Evolutionary conservation across 2,329 filamentous ascomycete genomes (phyloP).

Genomic region (Colletotrichum tanaceti): DNA sequence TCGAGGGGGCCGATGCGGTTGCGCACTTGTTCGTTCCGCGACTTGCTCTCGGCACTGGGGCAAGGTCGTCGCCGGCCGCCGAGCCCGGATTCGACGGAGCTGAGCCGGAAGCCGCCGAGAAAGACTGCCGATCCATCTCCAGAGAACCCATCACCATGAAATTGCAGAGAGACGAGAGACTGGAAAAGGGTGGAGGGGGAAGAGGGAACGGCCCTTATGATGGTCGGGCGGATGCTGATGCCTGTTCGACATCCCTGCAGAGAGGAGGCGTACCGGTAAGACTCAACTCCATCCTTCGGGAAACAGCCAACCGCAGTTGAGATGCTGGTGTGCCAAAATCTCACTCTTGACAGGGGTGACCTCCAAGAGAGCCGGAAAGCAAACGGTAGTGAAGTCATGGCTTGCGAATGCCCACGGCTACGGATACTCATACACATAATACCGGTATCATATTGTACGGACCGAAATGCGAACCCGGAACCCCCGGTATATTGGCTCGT

Average conservation of each 20-base stretch:
- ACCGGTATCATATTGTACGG: too few species aligned
- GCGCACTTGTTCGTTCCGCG: conserved; percentile 27
- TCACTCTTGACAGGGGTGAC: not conserved
- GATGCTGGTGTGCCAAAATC: not conserved
- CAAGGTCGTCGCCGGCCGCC: not conserved
- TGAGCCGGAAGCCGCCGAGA: not conserved
- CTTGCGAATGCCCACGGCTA: not conserved
- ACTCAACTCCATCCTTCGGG: not conserved
- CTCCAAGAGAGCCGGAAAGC: not conserved
- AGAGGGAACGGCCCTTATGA: not conserved
- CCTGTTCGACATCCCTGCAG: conserved; percentile 7
- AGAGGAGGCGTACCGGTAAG: not conserved
- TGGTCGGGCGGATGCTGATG: not conserved
- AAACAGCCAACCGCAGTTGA: not conserved
- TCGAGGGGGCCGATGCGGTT: not conserved
- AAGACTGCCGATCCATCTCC: not conserved
- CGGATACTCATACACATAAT: too few species aligned
- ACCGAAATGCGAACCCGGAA: not conserved
- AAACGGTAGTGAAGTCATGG: too few species aligned
- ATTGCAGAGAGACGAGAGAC: not conserved
- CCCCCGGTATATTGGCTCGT: not conserved
- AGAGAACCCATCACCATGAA: not conserved
- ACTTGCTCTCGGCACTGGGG: conserved; percentile 11
- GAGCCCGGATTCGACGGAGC: conserved; percentile 6
- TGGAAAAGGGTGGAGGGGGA: not conserved